Base-by-base conservation (phyloP, 2,329 filamentous ascomycete genomes). In the Talaromyces sp. region DNA sequence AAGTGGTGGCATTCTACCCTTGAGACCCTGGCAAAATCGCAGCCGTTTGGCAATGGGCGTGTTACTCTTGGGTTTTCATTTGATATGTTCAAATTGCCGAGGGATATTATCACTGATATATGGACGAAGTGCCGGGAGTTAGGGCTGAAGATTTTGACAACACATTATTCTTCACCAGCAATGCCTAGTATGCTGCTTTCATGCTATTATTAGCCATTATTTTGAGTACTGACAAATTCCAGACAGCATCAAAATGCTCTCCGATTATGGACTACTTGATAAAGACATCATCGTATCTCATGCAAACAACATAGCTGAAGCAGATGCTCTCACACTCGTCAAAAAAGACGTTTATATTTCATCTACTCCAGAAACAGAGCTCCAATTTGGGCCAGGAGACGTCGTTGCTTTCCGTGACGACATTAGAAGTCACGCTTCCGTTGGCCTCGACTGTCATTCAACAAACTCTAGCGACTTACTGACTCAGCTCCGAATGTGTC, bases 371-470 rank as follows among this genome's bases (percentile, higher is more conserved):
- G 58, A 55, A 43, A 59, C 58, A 41, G 58, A 59, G 19, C 26
- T 59, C 19, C 58, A 59, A 56, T 55, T 59, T 29, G 50, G 49
- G 2, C 41, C 55, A 6, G 58, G 58, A n/a, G 52, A 56, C 4
- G n/a, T 32, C 1, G 58, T 56, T 19, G 41, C 41, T 21, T 56
- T 59, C 24, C 29, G 58, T 10, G n/a, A 10, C 11, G 41, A 59
- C 41, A 8, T 43, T 2, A 21, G 43, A 24, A 38, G 13, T 8
- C 35, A 55, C 19, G 24, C 52, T 17, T 55, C 58, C 3, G n/a
- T 59, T 49, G 58, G 58, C n/a, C 11, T 59, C 6, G 58, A 59
- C 52, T 55, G 58, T 19, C 58, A 59, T 49, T 21, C 58, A 17
- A 59, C 46, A 17, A 59, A 59, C 21, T 50, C 41, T 7, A 38